Evolutionary conservation across 2,329 filamentous ascomycete species (phyloP).

Genomic region (Aspergillus fructus): DNA sequence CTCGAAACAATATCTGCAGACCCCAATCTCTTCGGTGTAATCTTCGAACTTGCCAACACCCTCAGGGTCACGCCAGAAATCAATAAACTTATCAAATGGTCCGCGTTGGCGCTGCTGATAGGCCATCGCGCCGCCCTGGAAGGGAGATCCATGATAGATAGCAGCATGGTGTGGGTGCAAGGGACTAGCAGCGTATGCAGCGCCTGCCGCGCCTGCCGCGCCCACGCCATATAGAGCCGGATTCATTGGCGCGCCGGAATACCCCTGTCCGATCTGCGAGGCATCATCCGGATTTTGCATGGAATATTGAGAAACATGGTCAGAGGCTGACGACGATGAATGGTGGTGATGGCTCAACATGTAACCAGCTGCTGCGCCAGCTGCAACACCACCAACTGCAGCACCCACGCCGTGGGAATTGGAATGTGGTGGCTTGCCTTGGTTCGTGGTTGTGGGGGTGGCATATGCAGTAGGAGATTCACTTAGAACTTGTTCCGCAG

Average conservation of each 20-base stretch:
- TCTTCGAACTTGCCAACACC: conserved; percentile 67
- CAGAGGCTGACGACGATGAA: conserved; percentile 29
- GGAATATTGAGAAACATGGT: conserved; percentile 31
- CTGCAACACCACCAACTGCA: conserved; percentile 39
- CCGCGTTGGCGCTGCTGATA: conserved; percentile 56
- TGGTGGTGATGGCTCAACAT: conserved; percentile 37
- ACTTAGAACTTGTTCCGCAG: conserved; percentile 19
- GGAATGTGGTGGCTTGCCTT: conserved; percentile 29
- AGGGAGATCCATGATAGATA: conserved; percentile 25
- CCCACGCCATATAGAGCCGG: conserved; percentile 28
- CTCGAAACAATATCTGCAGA: conserved; percentile 66
- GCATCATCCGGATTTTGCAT: conserved; percentile 31
- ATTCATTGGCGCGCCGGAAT: conserved; percentile 15
- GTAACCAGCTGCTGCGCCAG: conserved; percentile 44
- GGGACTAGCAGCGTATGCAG: conserved; percentile 39
- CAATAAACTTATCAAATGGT: conserved; percentile 55
- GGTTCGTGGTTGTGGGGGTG: conserved; percentile 15
- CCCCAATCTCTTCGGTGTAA: conserved; percentile 66
- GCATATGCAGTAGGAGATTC: conserved; percentile 24
- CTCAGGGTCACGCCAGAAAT: conserved; percentile 64
- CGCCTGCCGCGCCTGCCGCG: conserved; percentile 26
- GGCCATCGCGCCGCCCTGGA: conserved; percentile 42
- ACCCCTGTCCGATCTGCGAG: conserved; percentile 17
- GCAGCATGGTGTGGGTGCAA: conserved; percentile 31
- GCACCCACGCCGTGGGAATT: conserved; percentile 32